Percentiles rank a stretch among this genome's conserved stretches.
These are phyloP conservation scores for Verbascum thapsus DNA, from an alignment of 257 asterid species.

Conservation along the genomic window DNA sequence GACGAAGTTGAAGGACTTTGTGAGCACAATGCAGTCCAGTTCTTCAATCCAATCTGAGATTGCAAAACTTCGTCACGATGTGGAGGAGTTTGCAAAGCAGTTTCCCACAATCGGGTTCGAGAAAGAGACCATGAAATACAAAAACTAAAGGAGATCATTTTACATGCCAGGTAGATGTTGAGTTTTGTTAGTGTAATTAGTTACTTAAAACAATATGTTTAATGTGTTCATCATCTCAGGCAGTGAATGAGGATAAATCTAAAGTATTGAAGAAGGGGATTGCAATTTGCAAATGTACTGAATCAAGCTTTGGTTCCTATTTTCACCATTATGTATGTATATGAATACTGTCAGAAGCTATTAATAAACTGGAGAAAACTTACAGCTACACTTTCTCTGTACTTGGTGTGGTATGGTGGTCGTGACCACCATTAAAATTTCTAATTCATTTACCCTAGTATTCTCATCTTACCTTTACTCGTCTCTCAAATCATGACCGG, in stretches of 20 bases:
- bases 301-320: slow-evolving; percentile 29
- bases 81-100: slow-evolving; percentile 81
- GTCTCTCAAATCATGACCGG: too few species aligned
- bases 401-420: neutral
- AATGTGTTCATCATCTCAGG: slow-evolving; percentile 25
- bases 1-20: slow-evolving; percentile 85
- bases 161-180: slow-evolving; percentile 23
- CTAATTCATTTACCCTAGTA: too few species aligned
- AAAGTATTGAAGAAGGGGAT: slow-evolving; percentile 18
- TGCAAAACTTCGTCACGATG: slow-evolving; percentile 59
- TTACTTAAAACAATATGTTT: too few species aligned
- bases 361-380: slow-evolving; percentile 31
- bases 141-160: slow-evolving; percentile 44
- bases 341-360: slow-evolving; percentile 26
- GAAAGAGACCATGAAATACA: slow-evolving; percentile 90
- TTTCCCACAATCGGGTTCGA: slow-evolving; percentile 87
- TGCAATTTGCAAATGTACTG: slow-evolving; percentile 25
- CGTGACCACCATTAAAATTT: too few species aligned
- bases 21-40: slow-evolving; percentile 51
- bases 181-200: too few species aligned
- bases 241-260: slow-evolving; percentile 19
- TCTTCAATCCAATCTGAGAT: slow-evolving; percentile 61
- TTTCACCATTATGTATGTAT: slow-evolving; percentile 33
- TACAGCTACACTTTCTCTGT: slow-evolving; percentile 10
- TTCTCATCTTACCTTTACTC: too few species aligned